Percentiles rank a stretch among this genome's conserved stretches.
Conservation (phyloP, 495 filamentous ascomycete genomes). For the Trichoderma virens region DNA sequence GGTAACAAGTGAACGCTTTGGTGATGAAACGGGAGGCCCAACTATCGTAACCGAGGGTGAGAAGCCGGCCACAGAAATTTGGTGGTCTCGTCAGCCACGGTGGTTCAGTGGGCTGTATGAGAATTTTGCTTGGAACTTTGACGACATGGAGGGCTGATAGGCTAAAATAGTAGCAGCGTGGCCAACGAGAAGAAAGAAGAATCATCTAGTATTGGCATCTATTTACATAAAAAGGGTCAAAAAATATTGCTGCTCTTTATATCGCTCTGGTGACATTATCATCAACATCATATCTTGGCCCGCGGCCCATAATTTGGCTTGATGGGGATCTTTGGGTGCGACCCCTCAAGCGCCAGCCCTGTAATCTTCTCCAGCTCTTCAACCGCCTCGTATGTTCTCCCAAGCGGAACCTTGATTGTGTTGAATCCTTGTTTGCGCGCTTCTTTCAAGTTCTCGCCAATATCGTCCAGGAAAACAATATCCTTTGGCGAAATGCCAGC, state of each 20-base stretch:
- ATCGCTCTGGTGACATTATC: not conserved
- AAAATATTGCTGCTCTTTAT: not conserved
- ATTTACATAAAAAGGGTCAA: not conserved
- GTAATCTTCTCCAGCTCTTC: conserved; percentile 45
- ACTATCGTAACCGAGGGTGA: not conserved
- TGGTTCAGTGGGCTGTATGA: not conserved
- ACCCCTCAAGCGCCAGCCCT: conserved; percentile 36
- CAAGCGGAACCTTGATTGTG: conserved; percentile 78
- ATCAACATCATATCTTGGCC: conserved; percentile 8
- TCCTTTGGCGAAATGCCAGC: conserved; percentile 54
- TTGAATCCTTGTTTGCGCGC: conserved; percentile 67
- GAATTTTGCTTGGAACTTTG: conserved; percentile 5
- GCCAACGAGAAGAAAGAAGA: no score
- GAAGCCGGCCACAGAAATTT: not conserved
- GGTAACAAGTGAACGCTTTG: not conserved
- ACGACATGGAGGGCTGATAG: not conserved
- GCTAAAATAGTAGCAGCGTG: not conserved
- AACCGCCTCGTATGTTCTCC: conserved; percentile 66
- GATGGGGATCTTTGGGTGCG: conserved; percentile 37
- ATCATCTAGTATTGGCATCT: no score
- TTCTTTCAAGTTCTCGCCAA: conserved; percentile 83
- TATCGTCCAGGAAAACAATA: conserved; percentile 89
- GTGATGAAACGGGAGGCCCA: not conserved
- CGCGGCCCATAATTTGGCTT: conserved; percentile 19
- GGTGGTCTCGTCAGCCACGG: not conserved